Evolutionary conservation across 1,139 yeast genomes (phyloP).

Genomic region (Blastobotrys ciferrii): DNA sequence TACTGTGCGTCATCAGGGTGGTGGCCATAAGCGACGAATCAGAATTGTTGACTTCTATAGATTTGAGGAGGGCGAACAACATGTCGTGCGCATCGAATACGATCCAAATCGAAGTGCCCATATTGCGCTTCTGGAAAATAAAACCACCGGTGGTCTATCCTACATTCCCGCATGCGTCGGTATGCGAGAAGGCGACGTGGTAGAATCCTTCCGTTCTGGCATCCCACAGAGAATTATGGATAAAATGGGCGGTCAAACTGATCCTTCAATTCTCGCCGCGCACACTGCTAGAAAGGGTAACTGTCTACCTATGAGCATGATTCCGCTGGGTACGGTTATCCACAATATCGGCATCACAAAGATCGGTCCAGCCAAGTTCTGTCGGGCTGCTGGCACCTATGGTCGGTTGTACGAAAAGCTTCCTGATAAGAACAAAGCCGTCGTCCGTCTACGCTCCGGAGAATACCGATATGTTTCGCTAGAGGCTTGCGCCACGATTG

Average conservation of each 20-base stretch:
- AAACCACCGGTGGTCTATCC: constrained; percentile 58
- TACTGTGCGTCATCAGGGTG: constrained; percentile 94
- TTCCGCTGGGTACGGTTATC: constrained; percentile 88
- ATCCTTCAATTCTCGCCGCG: constrained; percentile 86
- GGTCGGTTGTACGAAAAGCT: constrained; percentile 84
- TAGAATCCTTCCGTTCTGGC: constrained; percentile 85
- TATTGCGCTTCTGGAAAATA: constrained; percentile 77
- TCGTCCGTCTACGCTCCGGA: constrained; percentile 82
- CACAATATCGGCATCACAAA: constrained; percentile 80
- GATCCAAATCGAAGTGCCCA: constrained; percentile 96
- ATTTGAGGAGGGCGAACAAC: constrained; percentile 63
- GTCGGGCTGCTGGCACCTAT: constrained; percentile 92
- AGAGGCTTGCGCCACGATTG: constrained; percentile 91
- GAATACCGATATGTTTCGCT: constrained; percentile 88
- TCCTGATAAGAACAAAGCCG: constrained; percentile 67
- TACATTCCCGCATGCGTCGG: constrained; percentile 93
- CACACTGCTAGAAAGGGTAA: constrained; percentile 91
- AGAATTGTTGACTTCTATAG: constrained; percentile 80
- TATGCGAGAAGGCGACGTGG: constrained; percentile 84
- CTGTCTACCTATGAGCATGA: constrained; percentile 87
- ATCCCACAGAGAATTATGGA: constrained; percentile 73
- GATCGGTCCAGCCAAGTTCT: constrained; percentile 85
- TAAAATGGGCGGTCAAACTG: constrained; percentile 82
- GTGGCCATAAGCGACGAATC: constrained; percentile 89
- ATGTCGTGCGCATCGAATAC: constrained; percentile 85